phyloP scores from a whole-genome alignment of 495 filamentous ascomycete genomes.

The Neurospora intermedia region DNA sequence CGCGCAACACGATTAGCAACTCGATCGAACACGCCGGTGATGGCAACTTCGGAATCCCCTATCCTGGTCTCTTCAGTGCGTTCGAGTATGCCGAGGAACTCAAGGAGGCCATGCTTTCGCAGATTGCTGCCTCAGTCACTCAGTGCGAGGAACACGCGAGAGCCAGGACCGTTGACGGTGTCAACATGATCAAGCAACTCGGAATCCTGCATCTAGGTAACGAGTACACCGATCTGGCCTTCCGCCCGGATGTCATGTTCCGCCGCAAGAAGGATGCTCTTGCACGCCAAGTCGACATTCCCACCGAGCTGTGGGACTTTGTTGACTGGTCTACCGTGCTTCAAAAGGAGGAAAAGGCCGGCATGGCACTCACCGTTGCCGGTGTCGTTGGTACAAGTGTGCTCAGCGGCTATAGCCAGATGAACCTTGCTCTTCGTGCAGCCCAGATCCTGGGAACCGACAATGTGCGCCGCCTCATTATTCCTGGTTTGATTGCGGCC shows the following conservation, averaged over 20 bases:
- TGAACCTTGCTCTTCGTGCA: constrained; percentile 75
- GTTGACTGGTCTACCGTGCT: constrained; percentile 74
- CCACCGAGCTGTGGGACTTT: constrained; percentile 86
- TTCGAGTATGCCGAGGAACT: constrained; percentile 92
- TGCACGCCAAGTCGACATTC: constrained; percentile 72
- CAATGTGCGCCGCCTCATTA: constrained; percentile 67
- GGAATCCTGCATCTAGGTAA: constrained; percentile 82
- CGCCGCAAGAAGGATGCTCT: constrained; percentile 64
- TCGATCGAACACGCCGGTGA: constrained; percentile 69
- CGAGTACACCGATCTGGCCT: constrained; percentile 71
- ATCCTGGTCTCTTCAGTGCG: constrained; percentile 72
- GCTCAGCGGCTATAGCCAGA: constrained; percentile 74
- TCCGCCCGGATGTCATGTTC: constrained; percentile 91
- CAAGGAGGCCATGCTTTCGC: constrained; percentile 80
- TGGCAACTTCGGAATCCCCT: constrained; percentile 66
- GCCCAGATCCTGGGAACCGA: constrained; percentile 72
- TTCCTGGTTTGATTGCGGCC: constrained; percentile 67
- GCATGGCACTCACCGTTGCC: constrained; percentile 89
- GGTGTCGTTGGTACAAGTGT: constrained; percentile 72
- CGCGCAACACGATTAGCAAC: constrained; percentile 56
- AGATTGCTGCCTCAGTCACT: constrained; percentile 67
- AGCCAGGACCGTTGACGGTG: constrained; percentile 65
- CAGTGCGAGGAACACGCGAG: constrained; percentile 79
- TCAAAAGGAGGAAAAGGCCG: constrained; percentile 85
- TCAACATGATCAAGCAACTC: constrained; percentile 75